These are phyloP conservation scores for Tulasnella calospora DNA, from an alignment of 768 basidiomycete species.

Conservation along the genomic window DNA sequence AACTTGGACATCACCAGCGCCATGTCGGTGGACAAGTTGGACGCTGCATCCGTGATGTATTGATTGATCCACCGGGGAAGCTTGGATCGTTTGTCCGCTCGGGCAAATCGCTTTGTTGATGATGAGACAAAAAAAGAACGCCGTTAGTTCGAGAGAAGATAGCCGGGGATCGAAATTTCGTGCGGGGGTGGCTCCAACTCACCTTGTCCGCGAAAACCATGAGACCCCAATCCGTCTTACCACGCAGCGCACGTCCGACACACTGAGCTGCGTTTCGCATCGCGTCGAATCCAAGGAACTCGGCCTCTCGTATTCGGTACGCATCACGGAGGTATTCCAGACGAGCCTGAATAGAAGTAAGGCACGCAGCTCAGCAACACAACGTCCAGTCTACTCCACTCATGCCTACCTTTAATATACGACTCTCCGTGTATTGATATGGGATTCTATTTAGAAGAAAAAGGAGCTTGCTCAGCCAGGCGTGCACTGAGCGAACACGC, in stretches of 20 bases:
- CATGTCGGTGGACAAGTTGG: conserved; percentile 98
- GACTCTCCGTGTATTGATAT: conserved; percentile 96
- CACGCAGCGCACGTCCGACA: conserved; percentile 93
- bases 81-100: conserved; percentile 90
- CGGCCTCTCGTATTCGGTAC: conserved; percentile 96
- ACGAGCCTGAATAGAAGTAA: conserved; percentile 51
- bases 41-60: conserved; percentile 96
- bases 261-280: conserved; percentile 99
- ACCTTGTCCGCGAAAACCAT: conserved; percentile 99
- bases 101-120: conserved; percentile 67
- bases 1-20: conserved; percentile 88
- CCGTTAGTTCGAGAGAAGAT: conserved; percentile 7
- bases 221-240: conserved; percentile 98
- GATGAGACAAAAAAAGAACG: conserved; percentile 8
- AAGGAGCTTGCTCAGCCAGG: neutral
- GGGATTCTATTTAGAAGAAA: conserved; percentile 57
- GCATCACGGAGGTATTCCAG: conserved; percentile 97
- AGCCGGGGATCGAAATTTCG: neutral
- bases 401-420: conserved; percentile 67
- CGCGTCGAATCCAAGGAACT: conserved; percentile 97
- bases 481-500: neutral
- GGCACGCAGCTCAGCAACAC: neutral
- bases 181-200: conserved; percentile 7
- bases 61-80: conserved; percentile 98
- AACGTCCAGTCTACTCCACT: neutral